phyloP scores from a whole-genome alignment of 75 land plant species.

The Picea glauca region DNA sequence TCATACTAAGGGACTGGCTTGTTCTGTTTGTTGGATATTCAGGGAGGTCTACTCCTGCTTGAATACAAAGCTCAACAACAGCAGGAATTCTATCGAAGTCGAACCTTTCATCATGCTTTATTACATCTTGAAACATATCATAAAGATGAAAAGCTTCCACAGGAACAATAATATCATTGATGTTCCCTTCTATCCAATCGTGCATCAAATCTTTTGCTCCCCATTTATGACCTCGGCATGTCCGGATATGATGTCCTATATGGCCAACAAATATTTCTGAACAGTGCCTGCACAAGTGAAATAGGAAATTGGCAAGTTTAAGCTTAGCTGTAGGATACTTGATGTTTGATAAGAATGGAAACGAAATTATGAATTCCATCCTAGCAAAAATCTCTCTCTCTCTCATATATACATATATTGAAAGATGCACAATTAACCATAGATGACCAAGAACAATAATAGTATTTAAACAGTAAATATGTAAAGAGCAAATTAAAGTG shows the following conservation, averaged over 20 bases:
- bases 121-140: constrained; percentile 46
- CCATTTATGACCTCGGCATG: constrained; percentile 46
- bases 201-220: constrained; percentile 35
- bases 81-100: constrained; percentile 65
- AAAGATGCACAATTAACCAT: neutral
- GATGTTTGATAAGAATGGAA: neutral
- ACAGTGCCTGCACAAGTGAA: constrained; percentile 41
- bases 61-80: constrained; percentile 66
- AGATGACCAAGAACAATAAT: neutral
- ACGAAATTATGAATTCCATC: neutral
- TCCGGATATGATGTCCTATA: constrained; percentile 57
- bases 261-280: constrained; percentile 65
- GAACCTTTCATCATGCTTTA: constrained; percentile 58
- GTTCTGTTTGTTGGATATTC: constrained; percentile 55
- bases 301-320: neutral
- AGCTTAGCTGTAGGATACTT: no score
- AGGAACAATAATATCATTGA: constrained; percentile 60
- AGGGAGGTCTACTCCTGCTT: constrained; percentile 55
- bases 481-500: no score
- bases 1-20: constrained; percentile 20
- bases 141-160: constrained; percentile 62
- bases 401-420: neutral
- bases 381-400: neutral
- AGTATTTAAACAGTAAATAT: neutral
- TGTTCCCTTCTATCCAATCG: constrained; percentile 47